Evolutionary conservation across 78 protist genomes (phyloP).

Genomic region (Dictyostelium purpureum): DNA sequence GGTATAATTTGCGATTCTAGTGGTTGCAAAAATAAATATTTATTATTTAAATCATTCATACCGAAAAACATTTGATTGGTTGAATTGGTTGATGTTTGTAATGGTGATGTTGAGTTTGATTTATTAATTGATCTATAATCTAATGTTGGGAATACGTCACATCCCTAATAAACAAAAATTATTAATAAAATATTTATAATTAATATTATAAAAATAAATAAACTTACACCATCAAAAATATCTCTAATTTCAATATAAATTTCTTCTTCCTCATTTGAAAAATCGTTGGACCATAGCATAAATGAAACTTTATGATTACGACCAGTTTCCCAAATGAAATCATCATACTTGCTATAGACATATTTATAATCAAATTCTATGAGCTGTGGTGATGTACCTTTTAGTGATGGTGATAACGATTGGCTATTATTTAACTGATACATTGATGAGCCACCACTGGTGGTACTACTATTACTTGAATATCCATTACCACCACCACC

Average conservation of each 20-base stretch:
- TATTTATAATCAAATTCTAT: slow-evolving; percentile 71
- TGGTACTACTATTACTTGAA: neutral
- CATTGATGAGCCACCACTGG: too few species aligned
- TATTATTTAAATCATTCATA: neutral
- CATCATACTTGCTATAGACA: neutral
- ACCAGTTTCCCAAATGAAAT: slow-evolving; percentile 12
- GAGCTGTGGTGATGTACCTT: slow-evolving; percentile 59
- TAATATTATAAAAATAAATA: neutral
- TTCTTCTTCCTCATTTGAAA: slow-evolving; percentile 24
- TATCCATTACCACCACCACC: too few species aligned
- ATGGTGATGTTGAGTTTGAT: neutral
- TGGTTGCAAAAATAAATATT: slow-evolving; percentile 59
- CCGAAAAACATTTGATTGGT: neutral
- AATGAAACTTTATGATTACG: slow-evolving; percentile 44
- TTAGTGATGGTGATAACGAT: slow-evolving; percentile 71
- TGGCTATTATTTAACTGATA: slow-evolving; percentile 31
- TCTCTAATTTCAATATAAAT: slow-evolving; percentile 66
- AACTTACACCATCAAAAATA: slow-evolving; percentile 34
- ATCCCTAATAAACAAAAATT: neutral
- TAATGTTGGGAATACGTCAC: slow-evolving; percentile 62
- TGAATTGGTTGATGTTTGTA: neutral
- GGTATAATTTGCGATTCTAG: slow-evolving; percentile 67
- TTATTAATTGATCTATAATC: slow-evolving; percentile 27
- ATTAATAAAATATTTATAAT: neutral
- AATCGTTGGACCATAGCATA: slow-evolving; percentile 44